Base-by-base conservation (phyloP, 768 basidiomycete genomes). In the Tylopilus rubrobrunneus region DNA sequence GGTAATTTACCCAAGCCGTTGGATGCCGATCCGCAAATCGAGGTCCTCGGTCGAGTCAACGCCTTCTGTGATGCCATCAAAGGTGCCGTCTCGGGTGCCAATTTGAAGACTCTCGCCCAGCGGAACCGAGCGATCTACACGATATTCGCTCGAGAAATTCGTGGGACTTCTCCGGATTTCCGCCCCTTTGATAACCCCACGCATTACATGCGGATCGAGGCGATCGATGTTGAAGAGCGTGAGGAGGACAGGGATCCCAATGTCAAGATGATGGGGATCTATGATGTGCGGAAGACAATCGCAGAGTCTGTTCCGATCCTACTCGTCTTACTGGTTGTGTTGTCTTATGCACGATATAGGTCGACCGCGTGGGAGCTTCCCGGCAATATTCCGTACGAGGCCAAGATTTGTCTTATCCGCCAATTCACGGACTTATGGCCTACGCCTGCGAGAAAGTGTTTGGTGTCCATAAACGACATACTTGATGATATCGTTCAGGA, bases 121-220 rank as follows among this genome's bases (percentile, higher is more conserved):
- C 19, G 19, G 19, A 19, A 19, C 19, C 19, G 19, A 19, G 19
- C 19, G 19, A 19, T 19, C 19, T 19, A 19, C 19, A 19, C 19
- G 19, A 19, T 19, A 19, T 19, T 19, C 19, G 19, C 19, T 19
- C 19, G 19, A 19, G 56, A 0, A 40, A 52, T 15, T 73, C 73
- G 19, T 19, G 19, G 19, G 73, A 79, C 77, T 0, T 61, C 70
- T 11, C 78, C 79, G 0, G 71, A 77, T 44, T 80, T 80, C 49
- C 65, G 72, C 37, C 71, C 73, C 1, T 68, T 72, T 31, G 59
- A 56, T 0, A 1, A 53, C 0, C 62, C 61, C 1, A 8, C 31
- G 9, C 7, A 62, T 17, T 62, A 64, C 23, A 0, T 5, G 2
- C 53, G 46, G 0, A 45, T 19, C 19, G 19, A 19, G 19, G 19